These are phyloP conservation scores for Coffea eugenioides DNA, from an alignment of 257 asterid species.

Conservation along the genomic window DNA sequence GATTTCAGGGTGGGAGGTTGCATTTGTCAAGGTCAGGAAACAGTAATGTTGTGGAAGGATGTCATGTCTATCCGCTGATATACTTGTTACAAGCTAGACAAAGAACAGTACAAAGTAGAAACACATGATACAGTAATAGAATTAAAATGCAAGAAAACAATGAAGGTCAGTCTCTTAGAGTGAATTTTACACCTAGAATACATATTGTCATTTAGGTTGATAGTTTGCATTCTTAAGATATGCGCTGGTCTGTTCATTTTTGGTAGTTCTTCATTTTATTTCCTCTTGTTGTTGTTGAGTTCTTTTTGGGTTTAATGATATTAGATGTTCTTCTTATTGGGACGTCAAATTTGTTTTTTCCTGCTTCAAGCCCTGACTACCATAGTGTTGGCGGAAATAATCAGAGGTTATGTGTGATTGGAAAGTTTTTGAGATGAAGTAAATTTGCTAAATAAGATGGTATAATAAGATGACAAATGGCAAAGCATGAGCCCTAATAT, in stretches of 20 bases:
- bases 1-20: neutral
- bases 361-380: too few species aligned
- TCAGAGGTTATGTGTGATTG: too few species aligned
- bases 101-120: neutral
- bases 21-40: neutral
- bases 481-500: too few species aligned
- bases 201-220: neutral
- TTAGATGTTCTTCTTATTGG: neutral
- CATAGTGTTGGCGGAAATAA: too few species aligned
- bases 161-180: neutral
- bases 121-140: neutral
- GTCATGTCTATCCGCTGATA: neutral
- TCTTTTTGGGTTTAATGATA: neutral
- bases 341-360: too few species aligned
- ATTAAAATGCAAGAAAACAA: too few species aligned
- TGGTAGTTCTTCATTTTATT: neutral
- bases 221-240: neutral
- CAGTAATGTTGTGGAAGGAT: neutral
- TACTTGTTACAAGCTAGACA: too few species aligned
- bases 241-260: neutral
- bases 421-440: too few species aligned
- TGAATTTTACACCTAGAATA: neutral
- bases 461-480: too few species aligned
- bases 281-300: too few species aligned
- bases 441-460: too few species aligned